phyloP scores from a whole-genome alignment of 2,329 filamentous ascomycete genomes.

The Exophiala mesophila region DNA sequence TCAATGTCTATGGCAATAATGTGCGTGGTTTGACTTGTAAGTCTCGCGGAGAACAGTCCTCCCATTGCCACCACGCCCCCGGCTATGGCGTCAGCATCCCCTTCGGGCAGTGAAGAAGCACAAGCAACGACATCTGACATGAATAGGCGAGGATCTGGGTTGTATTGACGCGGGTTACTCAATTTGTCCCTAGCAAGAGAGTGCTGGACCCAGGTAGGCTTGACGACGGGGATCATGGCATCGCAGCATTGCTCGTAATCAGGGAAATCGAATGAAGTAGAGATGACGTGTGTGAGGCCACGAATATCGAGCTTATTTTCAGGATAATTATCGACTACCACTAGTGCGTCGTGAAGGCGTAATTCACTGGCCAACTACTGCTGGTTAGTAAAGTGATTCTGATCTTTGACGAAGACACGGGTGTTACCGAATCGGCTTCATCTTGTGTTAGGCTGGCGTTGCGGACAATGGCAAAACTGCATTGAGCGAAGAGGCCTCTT shows the following conservation, averaged over 20 bases:
- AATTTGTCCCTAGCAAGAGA: slow-evolving; percentile 66
- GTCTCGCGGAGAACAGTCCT: slow-evolving; percentile 67
- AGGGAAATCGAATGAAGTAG: slow-evolving; percentile 85
- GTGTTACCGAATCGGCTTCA: slow-evolving; percentile 38
- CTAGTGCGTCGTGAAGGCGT: slow-evolving; percentile 45
- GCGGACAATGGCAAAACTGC: slow-evolving; percentile 43
- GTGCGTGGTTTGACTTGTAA: slow-evolving; percentile 76
- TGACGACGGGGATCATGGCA: slow-evolving; percentile 77
- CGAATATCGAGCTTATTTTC: slow-evolving; percentile 31
- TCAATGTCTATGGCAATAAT: slow-evolving; percentile 76
- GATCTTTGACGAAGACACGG: slow-evolving; percentile 10
- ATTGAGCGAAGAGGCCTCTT: slow-evolving; percentile 39
- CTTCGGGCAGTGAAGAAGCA: slow-evolving; percentile 76
- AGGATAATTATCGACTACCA: slow-evolving; percentile 38
- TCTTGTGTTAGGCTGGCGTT: slow-evolving; percentile 38
- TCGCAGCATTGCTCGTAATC: slow-evolving; percentile 72
- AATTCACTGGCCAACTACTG: slow-evolving; percentile 45
- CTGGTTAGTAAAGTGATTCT: slow-evolving; percentile 1
- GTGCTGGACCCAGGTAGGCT: slow-evolving; percentile 69
- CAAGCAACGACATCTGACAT: slow-evolving; percentile 79
- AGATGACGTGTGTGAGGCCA: slow-evolving; percentile 56
- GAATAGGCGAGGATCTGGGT: slow-evolving; percentile 84
- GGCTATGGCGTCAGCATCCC: slow-evolving; percentile 86
- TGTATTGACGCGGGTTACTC: slow-evolving; percentile 76
- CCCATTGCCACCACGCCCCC: slow-evolving; percentile 87